A percentile compares a stretch with the other conserved stretches of the same genome.
These are phyloP conservation scores for Dendrobium officinale DNA, from an alignment of 106 monocot species.

Conservation along the genomic window DNA sequence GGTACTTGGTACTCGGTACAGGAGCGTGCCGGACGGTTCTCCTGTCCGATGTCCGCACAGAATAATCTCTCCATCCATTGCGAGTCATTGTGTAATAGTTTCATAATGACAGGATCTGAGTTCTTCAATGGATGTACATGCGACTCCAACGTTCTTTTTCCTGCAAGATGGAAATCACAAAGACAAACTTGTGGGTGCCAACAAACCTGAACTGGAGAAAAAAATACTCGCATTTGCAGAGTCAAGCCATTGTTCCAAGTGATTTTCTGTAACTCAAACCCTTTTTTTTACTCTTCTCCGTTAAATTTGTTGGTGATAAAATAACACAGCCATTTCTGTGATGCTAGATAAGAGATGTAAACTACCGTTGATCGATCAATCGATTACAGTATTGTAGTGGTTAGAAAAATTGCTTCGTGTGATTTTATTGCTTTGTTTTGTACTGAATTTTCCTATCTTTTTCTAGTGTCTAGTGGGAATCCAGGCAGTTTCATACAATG, in stretches of 20 bases:
- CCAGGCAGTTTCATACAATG: too few species aligned
- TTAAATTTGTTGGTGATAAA: too few species aligned
- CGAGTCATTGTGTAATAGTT: background rate
- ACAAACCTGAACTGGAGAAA: conserved; percentile 73
- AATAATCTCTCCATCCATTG: too few species aligned
- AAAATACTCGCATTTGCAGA: conserved; percentile 42
- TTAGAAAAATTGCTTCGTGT: too few species aligned
- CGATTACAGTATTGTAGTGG: background rate
- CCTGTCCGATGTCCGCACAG: too few species aligned
- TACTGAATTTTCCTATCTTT: too few species aligned
- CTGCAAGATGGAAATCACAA: conserved; percentile 66
- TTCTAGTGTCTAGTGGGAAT: too few species aligned
- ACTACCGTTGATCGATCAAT: background rate
- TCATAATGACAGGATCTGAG: conserved; percentile 57
- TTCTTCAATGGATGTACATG: conserved; percentile 76
- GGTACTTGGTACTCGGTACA: too few species aligned
- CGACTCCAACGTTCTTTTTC: conserved; percentile 91
- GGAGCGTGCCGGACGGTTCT: too few species aligned
- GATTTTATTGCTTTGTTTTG: too few species aligned
- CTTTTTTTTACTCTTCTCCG: too few species aligned
- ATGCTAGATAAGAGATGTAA: background rate
- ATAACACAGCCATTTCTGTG: too few species aligned
- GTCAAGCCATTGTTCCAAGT: conserved; percentile 4
- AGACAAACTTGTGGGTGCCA: conserved; percentile 86
- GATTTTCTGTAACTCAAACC: background rate